These are phyloP conservation scores for Mycena rebaudengoi DNA, from an alignment of 768 basidiomycete species.

Conservation along the genomic window DNA sequence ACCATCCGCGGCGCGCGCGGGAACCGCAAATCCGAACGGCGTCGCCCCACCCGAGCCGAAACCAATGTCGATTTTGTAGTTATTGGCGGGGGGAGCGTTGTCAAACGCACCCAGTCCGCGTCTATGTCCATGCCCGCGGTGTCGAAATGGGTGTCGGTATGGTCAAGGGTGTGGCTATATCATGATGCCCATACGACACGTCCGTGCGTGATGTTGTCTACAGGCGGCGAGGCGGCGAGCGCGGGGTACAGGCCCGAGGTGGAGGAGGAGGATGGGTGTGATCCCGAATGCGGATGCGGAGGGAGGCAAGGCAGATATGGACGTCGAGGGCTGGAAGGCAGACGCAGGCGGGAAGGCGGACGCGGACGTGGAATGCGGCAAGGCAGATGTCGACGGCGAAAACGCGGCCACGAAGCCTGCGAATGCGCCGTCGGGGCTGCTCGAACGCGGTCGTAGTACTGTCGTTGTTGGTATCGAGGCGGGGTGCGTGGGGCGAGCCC, in stretches of 20 bases:
- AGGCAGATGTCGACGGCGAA: no score
- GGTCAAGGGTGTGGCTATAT: no score
- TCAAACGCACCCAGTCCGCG: no score
- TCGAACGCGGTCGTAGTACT: conserved; percentile 62
- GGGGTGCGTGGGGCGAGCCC: conserved; percentile 53
- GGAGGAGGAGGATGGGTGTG: conserved; percentile 27
- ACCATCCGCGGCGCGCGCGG: no score
- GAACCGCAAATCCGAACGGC: conserved; percentile 57
- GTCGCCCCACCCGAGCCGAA: conserved; percentile 80
- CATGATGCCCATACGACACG: no score
- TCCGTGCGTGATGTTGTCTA: conserved; percentile 17
- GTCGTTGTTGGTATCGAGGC: conserved; percentile 40
- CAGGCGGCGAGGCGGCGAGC: conserved; percentile 21
- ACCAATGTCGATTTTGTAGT: conserved; percentile 70
- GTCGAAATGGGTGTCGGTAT: conserved; percentile 34
- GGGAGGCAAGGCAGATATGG: no score
- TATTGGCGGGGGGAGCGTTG: conserved; percentile 9
- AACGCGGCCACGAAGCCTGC: no score
- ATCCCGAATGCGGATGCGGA: no score
- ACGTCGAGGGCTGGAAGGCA: no score
- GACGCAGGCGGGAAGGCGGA: no score
- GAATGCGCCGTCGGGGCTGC: no score
- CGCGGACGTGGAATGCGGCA: no score
- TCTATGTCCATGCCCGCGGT: conserved; percentile 34
- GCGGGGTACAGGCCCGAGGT: conserved; percentile 22